Percentiles rank a stretch among this genome's conserved stretches.
Conservation (phyloP, 192 early-diverging fungal genomes). For the Phycomyces nitens region DNA sequence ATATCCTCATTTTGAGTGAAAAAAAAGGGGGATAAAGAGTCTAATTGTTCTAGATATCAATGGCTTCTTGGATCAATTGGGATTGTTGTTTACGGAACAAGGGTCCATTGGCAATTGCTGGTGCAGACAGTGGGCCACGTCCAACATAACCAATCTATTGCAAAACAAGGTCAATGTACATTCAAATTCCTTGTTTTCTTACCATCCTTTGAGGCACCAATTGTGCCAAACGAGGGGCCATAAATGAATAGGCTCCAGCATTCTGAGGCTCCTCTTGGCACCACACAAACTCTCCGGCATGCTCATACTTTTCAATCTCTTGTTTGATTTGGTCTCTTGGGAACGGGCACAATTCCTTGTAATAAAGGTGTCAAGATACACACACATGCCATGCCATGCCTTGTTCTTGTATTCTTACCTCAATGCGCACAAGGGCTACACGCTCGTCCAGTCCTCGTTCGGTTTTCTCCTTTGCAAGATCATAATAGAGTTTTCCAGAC, state of each 20-base stretch:
- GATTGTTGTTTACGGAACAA: constrained; percentile 69
- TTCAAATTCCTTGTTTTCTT: constrained; percentile 23
- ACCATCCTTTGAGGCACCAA: constrained; percentile 57
- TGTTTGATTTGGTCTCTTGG: constrained; percentile 63
- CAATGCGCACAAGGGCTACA: constrained; percentile 83
- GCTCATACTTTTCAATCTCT: constrained; percentile 61
- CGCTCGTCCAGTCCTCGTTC: constrained; percentile 47
- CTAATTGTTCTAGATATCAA: constrained; percentile 10
- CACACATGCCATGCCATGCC: no score
- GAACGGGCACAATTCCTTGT: constrained; percentile 85
- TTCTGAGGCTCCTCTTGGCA: constrained; percentile 96
- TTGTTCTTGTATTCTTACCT: no score
- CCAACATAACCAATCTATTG: constrained; percentile 65
- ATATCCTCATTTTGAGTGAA: no score
- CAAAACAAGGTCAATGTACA: constrained; percentile 5
- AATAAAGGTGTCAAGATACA: no score
- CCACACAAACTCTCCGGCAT: constrained; percentile 63
- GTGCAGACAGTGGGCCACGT: constrained; percentile 66
- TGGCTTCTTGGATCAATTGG: constrained; percentile 16
- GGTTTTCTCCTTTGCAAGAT: constrained; percentile 78
- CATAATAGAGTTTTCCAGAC: constrained; percentile 91
- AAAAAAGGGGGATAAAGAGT: no score
- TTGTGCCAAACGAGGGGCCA: constrained; percentile 78
- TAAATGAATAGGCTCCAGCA: constrained; percentile 83
- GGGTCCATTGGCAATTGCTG: constrained; percentile 72